Evolutionary conservation across 352 stramenopile species (phyloP), one percentile per base, ranked within the genome.

Genomic region (Phytophthora boehmeriae): DNA sequence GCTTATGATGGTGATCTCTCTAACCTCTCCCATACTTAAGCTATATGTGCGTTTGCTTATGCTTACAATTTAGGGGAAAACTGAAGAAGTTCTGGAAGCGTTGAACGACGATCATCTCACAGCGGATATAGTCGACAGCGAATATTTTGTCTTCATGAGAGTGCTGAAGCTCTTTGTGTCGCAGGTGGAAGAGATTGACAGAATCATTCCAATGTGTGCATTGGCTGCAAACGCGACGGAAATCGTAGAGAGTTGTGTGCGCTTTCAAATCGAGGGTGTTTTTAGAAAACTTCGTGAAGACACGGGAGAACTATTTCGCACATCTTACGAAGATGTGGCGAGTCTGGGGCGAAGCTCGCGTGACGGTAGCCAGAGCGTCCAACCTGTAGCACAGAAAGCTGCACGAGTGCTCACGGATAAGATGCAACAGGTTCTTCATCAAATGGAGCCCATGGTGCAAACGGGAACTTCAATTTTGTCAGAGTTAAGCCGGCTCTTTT

Each of bases 71-170:
- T 46, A 94, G 75, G 83, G 82, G 11, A 73, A 76, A 5, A 64
- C 71, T 14, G 75, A 78, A 13, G 76, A 90, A 55, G 55, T 92
- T 1, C 22, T 69, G 25, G 35, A 66, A 9, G 32, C 60, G 44
- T 35, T 78, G 22, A 56, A 64, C 16, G 38, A 73, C 34, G 63
- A 66, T 8, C 57, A 76, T 17, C 16, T 74, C 14, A 63, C 42
- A 23, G 50, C 55, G 5, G 69, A 67, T 2, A 62, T 60, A 6
- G 52, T 72, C n/a, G 61, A 79, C n/a, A 85, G 83, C 27, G 78
- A 90, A 38, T 95, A 93, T 41, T 81, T 89, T 58, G 76, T 89
- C 30, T 76, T 95, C 43, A 93, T 95, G 87, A 83, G 75, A 48
- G 82, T 92, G 49, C 74, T 95, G 45, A 91, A 92, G 56, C 59